Evolutionary conservation across 495 filamentous ascomycete genomes (phyloP).

Genomic region (Xylaria acuta): DNA sequence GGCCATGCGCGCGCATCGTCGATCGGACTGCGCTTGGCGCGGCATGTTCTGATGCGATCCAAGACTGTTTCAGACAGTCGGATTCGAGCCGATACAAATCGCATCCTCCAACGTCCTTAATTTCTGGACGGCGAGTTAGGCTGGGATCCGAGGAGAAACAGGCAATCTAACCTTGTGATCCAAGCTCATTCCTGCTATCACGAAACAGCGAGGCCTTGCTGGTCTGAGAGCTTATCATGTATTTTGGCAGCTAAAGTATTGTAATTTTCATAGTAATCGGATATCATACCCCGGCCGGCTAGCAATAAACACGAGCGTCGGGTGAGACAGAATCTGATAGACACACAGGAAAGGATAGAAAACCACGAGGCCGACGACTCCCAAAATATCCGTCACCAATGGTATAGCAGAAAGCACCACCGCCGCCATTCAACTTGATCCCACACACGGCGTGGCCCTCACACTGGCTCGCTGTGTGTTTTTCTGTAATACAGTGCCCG

Average conservation of each 20-base stretch:
- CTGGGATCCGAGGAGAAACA: neutral
- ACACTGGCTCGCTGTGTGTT: neutral
- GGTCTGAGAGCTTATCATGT: neutral
- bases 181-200: neutral
- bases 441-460: constrained; percentile 9
- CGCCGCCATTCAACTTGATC: neutral
- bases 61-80: constrained; percentile 8
- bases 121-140: neutral
- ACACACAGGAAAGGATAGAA: constrained; percentile 21
- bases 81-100: neutral
- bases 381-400: constrained; percentile 11
- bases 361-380: constrained; percentile 20
- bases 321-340: constrained; percentile 2
- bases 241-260: constrained; percentile 22
- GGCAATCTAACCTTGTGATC: neutral
- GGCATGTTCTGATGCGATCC: neutral
- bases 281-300: neutral
- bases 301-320: neutral
- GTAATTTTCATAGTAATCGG: constrained; percentile 14
- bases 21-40: constrained; percentile 1
- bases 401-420: constrained; percentile 8
- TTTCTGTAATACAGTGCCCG: neutral
- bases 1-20: constrained; percentile 2
- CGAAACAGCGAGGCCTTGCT: neutral
- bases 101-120: neutral